phyloP scores from a whole-genome alignment of 495 filamentous ascomycete species.

The Penicillium daleae region DNA sequence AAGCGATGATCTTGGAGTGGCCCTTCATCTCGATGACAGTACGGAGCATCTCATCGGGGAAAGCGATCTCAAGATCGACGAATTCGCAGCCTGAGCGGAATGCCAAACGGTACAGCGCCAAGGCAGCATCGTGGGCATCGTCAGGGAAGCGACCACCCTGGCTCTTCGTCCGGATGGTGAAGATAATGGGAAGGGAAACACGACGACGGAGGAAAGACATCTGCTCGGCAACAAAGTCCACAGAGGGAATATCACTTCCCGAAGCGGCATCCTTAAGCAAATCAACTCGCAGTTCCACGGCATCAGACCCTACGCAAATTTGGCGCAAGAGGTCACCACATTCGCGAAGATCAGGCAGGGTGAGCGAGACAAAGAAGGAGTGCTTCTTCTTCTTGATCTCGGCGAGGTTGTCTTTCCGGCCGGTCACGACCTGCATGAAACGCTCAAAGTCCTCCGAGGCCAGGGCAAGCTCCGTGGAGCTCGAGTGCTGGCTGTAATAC shows the following conservation, averaged over 20 bases:
- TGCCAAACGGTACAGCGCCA: slow-evolving; percentile 75
- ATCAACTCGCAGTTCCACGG: slow-evolving; percentile 93
- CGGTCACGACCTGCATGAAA: slow-evolving; percentile 76
- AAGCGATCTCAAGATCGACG: slow-evolving; percentile 89
- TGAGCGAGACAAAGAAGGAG: slow-evolving; percentile 92
- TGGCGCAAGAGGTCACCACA: slow-evolving; percentile 66
- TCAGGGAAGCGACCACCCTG: slow-evolving; percentile 93
- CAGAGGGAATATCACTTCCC: slow-evolving; percentile 58
- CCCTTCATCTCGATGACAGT: slow-evolving; percentile 70
- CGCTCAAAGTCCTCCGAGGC: slow-evolving; percentile 77
- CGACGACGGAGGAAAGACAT: slow-evolving; percentile 76
- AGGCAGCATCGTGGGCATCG: slow-evolving; percentile 66
- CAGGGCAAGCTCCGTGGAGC: slow-evolving; percentile 52
- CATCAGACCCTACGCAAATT: slow-evolving; percentile 84
- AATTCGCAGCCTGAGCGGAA: slow-evolving; percentile 86
- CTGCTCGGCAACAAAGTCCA: slow-evolving; percentile 80
- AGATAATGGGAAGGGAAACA: slow-evolving; percentile 85
- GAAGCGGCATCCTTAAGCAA: slow-evolving; percentile 75
- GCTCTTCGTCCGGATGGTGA: slow-evolving; percentile 82
- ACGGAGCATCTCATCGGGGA: slow-evolving; percentile 72
- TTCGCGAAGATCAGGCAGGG: slow-evolving; percentile 70
- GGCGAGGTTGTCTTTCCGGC: slow-evolving; percentile 65
- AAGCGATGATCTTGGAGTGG: slow-evolving; percentile 83
- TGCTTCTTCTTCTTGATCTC: slow-evolving; percentile 69
- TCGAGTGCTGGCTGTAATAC: slow-evolving; percentile 78